phyloP scores from a whole-genome alignment of 2,329 filamentous ascomycete species.

The Juglanconis juglandina region DNA sequence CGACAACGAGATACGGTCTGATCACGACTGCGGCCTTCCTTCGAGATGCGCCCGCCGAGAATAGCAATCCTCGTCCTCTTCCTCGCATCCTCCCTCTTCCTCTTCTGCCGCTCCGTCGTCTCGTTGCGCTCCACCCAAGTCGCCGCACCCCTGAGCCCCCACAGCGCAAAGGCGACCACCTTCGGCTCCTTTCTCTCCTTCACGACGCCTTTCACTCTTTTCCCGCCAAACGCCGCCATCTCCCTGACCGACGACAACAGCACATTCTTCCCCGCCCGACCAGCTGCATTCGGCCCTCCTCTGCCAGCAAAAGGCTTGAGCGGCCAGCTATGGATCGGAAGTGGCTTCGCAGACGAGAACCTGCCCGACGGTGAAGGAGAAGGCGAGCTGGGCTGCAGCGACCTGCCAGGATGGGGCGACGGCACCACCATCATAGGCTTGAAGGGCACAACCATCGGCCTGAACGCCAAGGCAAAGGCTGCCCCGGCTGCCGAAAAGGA shows the following conservation, averaged over 20 bases:
- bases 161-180: conserved; percentile 33
- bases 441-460: conserved; percentile 41
- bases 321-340: conserved; percentile 89
- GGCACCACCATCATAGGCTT: conserved; percentile 37
- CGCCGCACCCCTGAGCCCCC: conserved; percentile 23
- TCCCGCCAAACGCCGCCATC: conserved; percentile 92
- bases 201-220: conserved; percentile 77
- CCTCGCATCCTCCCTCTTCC: conserved; percentile 50
- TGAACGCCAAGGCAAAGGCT: conserved; percentile 32
- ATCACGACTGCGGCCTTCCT: background rate
- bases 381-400: conserved; percentile 90
- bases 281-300: conserved; percentile 85
- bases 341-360: conserved; percentile 80
- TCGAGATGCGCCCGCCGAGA: conserved; percentile 50
- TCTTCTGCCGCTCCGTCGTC: conserved; percentile 51
- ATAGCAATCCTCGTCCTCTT: conserved; percentile 53
- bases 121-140: conserved; percentile 29
- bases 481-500: conserved; percentile 26
- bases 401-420: conserved; percentile 84
- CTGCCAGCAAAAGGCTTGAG: conserved; percentile 75
- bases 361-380: conserved; percentile 62
- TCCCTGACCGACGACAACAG: conserved; percentile 97
- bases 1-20: background rate
- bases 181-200: conserved; percentile 65
- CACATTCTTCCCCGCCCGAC: conserved; percentile 90